phyloP scores from a whole-genome alignment of 768 basidiomycete genomes.

The Leccinum rimulosum region DNA sequence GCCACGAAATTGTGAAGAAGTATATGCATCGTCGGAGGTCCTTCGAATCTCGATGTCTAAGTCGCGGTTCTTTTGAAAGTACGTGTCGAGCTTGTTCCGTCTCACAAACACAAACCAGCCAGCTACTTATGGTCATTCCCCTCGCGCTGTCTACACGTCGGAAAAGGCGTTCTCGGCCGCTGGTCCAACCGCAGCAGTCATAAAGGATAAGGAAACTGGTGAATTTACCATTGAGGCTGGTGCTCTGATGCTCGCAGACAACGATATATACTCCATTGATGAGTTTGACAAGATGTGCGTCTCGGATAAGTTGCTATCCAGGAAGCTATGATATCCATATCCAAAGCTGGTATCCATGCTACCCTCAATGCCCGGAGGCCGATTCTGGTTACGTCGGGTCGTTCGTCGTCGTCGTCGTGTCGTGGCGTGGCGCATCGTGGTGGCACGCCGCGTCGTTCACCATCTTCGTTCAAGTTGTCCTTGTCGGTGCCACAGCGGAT shows the following conservation, averaged over 20 bases:
- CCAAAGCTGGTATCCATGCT: constrained; percentile 98
- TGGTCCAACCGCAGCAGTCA: constrained; percentile 69
- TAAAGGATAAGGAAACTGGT: constrained; percentile 97
- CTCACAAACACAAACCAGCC: background rate
- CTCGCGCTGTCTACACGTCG: constrained; percentile 96
- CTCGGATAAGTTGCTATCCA: constrained; percentile 97
- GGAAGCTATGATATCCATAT: constrained; percentile 98
- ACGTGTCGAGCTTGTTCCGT: constrained; percentile 25
- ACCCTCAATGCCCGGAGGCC: constrained; percentile 97
- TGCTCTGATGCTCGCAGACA: constrained; percentile 98
- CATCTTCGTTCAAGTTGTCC: no score
- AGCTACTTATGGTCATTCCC: constrained; percentile 98
- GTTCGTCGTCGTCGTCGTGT: no score
- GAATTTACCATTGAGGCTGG: constrained; percentile 99
- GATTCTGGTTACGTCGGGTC: constrained; percentile 62
- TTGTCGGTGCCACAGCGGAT: no score
- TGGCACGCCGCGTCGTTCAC: no score
- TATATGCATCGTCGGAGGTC: constrained; percentile 97
- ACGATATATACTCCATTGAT: constrained; percentile 99
- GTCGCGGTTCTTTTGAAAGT: constrained; percentile 94
- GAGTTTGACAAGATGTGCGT: constrained; percentile 99
- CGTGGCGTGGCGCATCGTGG: no score
- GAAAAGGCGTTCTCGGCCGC: constrained; percentile 89
- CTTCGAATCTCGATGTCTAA: constrained; percentile 77
- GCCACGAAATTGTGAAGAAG: constrained; percentile 99